These are phyloP conservation scores for Colletotrichum chrysophilum DNA, from an alignment of 2,329 filamentous ascomycete species.

Conservation along the genomic window DNA sequence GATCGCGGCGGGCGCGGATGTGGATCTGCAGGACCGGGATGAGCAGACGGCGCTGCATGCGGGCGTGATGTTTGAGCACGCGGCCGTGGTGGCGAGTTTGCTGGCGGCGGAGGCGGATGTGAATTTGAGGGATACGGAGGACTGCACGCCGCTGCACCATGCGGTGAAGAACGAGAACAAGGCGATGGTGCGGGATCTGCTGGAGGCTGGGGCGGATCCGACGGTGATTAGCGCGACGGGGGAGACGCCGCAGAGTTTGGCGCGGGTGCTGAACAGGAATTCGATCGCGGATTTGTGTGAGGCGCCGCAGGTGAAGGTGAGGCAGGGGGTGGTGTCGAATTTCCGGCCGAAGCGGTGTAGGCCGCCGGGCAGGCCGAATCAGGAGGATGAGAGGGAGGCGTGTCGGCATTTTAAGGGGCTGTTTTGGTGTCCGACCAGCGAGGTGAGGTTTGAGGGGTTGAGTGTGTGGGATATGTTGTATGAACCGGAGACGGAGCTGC, in stretches of 20 bases:
- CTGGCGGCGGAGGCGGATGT: slow-evolving; percentile 18
- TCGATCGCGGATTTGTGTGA: slow-evolving; percentile 20
- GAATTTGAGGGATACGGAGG: slow-evolving; percentile 18
- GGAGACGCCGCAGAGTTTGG: slow-evolving; percentile 22
- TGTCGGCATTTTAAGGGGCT: slow-evolving; percentile 19
- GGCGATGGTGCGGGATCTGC: slow-evolving; percentile 15
- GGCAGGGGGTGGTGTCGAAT: slow-evolving; percentile 3
- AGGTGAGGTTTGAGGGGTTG: slow-evolving; percentile 20
- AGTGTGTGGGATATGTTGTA: slow-evolving; percentile 23
- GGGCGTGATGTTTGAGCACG: slow-evolving; percentile 24
- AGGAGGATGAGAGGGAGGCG: slow-evolving; percentile 18
- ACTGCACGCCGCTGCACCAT: slow-evolving; percentile 24
- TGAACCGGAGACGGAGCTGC: slow-evolving; percentile 19
- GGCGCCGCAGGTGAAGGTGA: slow-evolving; percentile 13
- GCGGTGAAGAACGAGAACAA: slow-evolving; percentile 23
- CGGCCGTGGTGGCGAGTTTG: slow-evolving; percentile 16
- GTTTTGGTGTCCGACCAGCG: slow-evolving; percentile 20
- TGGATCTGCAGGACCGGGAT: slow-evolving; percentile 22
- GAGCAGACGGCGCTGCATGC: slow-evolving; percentile 23
- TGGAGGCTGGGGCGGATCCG: slow-evolving; percentile 22
- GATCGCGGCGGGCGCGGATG: slow-evolving; percentile 24
- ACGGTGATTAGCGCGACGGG: slow-evolving; percentile 20
- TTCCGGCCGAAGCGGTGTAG: not conserved
- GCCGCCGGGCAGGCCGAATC: slow-evolving; percentile 14
- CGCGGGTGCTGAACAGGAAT: slow-evolving; percentile 4